Percentiles rank a stretch among this genome's conserved stretches.
phyloP scores from a whole-genome alignment of 1,139 yeast species.

The Magnusiomyces tetraspermus region DNA sequence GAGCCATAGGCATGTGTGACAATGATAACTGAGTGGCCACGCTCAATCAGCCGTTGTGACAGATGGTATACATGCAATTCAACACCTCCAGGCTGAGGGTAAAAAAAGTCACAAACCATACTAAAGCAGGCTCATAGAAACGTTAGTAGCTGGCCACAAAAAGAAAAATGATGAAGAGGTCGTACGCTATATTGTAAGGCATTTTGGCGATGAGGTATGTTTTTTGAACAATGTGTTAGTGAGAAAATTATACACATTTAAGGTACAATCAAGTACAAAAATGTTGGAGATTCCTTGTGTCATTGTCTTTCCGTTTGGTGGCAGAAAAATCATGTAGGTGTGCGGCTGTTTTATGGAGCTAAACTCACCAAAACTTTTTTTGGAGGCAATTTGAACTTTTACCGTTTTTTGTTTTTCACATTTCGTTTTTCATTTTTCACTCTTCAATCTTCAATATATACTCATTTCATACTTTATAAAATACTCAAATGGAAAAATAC shows the following conservation, averaged over 20 bases:
- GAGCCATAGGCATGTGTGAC: conserved; percentile 83
- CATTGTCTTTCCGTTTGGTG: too few species aligned
- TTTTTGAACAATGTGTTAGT: neutral
- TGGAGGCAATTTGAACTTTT: too few species aligned
- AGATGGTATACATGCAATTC: conserved; percentile 90
- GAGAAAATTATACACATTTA: neutral
- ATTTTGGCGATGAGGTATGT: conserved; percentile 14
- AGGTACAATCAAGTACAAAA: too few species aligned
- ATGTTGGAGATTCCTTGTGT: too few species aligned
- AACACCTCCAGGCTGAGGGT: conserved; percentile 97
- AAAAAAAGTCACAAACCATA: conserved; percentile 95
- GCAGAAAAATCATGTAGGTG: too few species aligned
- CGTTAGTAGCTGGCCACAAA: too few species aligned
- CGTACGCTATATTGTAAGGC: conserved; percentile 41
- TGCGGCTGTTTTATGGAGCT: too few species aligned
- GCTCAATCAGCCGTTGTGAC: conserved; percentile 63
- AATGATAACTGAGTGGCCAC: conserved; percentile 87
- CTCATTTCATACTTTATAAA: too few species aligned
- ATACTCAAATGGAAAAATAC: conserved; percentile 11
- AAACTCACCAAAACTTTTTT: too few species aligned
- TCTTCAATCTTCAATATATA: too few species aligned
- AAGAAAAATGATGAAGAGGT: conserved; percentile 11
- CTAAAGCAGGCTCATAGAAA: conserved; percentile 9
- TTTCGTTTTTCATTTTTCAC: too few species aligned
- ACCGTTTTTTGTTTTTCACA: too few species aligned